phyloP scores from a whole-genome alignment of 495 filamentous ascomycete genomes.

The Aspergillus sclerotiicarbonarius region DNA sequence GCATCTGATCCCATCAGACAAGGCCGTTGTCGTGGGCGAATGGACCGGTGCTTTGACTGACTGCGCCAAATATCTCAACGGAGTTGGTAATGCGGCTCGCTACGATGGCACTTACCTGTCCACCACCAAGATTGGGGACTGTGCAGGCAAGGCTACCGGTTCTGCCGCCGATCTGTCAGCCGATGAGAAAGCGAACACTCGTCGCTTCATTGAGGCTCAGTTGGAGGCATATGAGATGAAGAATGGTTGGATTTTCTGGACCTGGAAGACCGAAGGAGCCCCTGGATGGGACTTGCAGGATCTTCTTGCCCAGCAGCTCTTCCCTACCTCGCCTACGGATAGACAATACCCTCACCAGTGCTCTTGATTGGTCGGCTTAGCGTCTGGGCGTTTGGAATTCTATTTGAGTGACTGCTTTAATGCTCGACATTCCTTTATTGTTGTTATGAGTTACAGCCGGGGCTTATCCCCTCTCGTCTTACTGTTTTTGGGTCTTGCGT shows the following conservation, averaged over 20 bases:
- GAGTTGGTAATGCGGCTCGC: constrained; percentile 63
- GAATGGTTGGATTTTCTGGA: constrained; percentile 78
- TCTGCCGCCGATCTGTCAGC: constrained; percentile 50
- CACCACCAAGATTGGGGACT: constrained; percentile 52
- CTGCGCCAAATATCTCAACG: constrained; percentile 72
- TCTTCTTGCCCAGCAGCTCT: constrained; percentile 56
- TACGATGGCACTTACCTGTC: constrained; percentile 63
- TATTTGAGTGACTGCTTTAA: background rate
- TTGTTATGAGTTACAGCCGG: background rate
- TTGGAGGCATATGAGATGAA: constrained; percentile 70
- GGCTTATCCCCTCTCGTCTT: background rate
- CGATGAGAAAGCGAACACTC: constrained; percentile 56
- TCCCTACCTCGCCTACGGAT: constrained; percentile 58
- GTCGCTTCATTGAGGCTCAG: constrained; percentile 67
- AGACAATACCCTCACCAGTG: constrained; percentile 51
- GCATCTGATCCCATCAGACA: constrained; percentile 56
- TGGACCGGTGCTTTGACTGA: constrained; percentile 71
- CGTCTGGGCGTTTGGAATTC: background rate
- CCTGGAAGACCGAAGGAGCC: constrained; percentile 80
- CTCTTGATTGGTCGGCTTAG: background rate
- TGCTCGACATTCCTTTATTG: background rate
- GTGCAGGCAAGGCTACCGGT: constrained; percentile 56
- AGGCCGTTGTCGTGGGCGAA: constrained; percentile 71
- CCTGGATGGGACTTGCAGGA: constrained; percentile 86
- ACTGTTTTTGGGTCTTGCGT: background rate